phyloP scores from a whole-genome alignment of 441 rosid genomes.

The Erodium texanum region DNA sequence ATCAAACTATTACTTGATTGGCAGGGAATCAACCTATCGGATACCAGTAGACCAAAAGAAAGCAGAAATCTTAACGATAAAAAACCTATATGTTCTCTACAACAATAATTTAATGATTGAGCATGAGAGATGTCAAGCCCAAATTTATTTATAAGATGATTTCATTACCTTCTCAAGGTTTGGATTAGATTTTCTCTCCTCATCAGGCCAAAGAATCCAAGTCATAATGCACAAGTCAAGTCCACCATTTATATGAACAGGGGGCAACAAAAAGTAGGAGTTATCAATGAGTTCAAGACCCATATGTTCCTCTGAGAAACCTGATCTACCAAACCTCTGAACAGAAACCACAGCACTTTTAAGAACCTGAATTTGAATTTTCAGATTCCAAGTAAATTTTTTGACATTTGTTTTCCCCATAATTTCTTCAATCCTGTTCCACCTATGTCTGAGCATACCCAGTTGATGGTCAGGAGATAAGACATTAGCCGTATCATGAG shows the following conservation, averaged over 20 bases:
- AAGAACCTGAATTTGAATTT: conserved; percentile 82
- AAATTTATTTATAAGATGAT: background rate
- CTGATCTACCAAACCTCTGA: conserved; percentile 47
- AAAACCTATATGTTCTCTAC: background rate
- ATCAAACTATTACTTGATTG: background rate
- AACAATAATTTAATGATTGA: background rate
- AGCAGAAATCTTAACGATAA: background rate
- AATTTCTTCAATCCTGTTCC: conserved; percentile 69
- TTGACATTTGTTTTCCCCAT: conserved; percentile 57
- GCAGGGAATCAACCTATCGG: conserved; percentile 7
- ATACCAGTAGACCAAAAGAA: conserved; percentile 8
- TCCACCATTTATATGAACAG: conserved; percentile 45
- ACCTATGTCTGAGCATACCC: conserved; percentile 49
- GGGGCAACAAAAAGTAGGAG: conserved; percentile 45
- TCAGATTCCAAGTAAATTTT: conserved; percentile 91
- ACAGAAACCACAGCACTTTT: conserved; percentile 60
- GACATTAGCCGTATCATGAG: conserved; percentile 29
- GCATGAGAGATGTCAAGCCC: background rate
- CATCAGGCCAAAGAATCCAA: conserved; percentile 99
- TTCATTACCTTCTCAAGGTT: conserved; percentile 75
- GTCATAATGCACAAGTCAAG: conserved; percentile 70
- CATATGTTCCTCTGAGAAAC: conserved; percentile 33
- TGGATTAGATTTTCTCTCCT: conserved; percentile 80
- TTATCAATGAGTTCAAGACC: conserved; percentile 46
- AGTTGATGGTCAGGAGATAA: conserved; percentile 31